Conservation (phyloP, 305 asterid species). For the Solanum hybrid region DNA sequence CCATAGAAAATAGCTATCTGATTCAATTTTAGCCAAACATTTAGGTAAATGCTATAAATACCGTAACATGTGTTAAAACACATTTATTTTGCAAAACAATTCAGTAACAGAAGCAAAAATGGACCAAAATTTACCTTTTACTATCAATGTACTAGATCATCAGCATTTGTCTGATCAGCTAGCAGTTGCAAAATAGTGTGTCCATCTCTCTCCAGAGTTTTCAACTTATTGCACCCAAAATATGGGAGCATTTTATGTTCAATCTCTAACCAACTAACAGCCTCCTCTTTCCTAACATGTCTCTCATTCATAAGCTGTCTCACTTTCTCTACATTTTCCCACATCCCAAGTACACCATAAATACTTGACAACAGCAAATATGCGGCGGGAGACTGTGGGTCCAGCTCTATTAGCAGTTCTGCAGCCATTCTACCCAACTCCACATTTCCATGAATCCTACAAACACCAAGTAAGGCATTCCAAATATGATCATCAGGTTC, state of each 20-base stretch:
- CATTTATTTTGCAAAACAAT: neutral
- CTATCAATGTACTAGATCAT: slow-evolving; percentile 8
- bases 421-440: slow-evolving; percentile 27
- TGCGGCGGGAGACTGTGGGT: slow-evolving; percentile 26
- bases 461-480: slow-evolving; percentile 26
- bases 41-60: neutral
- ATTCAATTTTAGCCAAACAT: neutral
- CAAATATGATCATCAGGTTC: slow-evolving; percentile 16
- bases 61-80: neutral
- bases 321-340: slow-evolving; percentile 37
- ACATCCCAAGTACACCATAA: slow-evolving; percentile 21
- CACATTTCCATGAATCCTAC: slow-evolving; percentile 23
- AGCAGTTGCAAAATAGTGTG: slow-evolving; percentile 21
- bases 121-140: slow-evolving; percentile 15
- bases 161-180: slow-evolving; percentile 18
- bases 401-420: slow-evolving; percentile 25
- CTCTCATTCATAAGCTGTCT: slow-evolving; percentile 32
- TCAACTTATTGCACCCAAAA: slow-evolving; percentile 11
- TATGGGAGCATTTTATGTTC: slow-evolving; percentile 28
- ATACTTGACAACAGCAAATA: slow-evolving; percentile 17
- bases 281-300: slow-evolving; percentile 19
- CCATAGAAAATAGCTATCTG: neutral
- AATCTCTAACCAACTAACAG: slow-evolving; percentile 53
- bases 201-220: slow-evolving; percentile 13
- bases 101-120: neutral